Percentiles rank a stretch among this genome's conserved stretches.
phyloP scores from a whole-genome alignment of 2,329 filamentous ascomycete genomes.

The Microascus cirrosus region DNA sequence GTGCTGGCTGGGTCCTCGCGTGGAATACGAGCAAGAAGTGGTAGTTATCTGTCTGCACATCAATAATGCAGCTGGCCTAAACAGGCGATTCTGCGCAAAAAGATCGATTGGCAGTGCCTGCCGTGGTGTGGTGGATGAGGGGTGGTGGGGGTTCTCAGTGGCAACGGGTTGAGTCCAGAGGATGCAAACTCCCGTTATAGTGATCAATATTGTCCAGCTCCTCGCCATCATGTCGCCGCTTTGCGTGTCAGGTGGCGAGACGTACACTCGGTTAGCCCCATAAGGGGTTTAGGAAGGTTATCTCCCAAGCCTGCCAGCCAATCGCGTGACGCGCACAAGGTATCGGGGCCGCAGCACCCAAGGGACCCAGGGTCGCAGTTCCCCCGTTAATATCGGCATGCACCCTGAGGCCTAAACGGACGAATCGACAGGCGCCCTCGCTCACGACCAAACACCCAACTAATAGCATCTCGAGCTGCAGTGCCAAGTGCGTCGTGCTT shows the following conservation, averaged over 20 bases:
- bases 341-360: background rate
- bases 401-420: background rate
- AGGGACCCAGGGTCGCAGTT: background rate
- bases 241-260: background rate
- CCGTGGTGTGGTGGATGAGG: background rate
- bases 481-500: background rate
- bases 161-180: background rate
- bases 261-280: background rate
- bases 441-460: background rate
- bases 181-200: background rate
- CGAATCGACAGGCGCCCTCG: background rate
- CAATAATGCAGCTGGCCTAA: background rate
- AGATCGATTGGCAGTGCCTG: background rate
- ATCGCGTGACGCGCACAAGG: background rate
- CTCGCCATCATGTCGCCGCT: background rate
- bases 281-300: background rate
- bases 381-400: background rate
- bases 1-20: background rate
- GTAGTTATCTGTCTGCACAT: background rate
- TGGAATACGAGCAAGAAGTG: background rate
- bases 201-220: background rate
- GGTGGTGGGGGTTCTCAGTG: background rate
- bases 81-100: background rate
- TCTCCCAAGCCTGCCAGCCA: background rate
- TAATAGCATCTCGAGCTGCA: background rate